Evolutionary conservation across 495 filamentous ascomycete genomes (phyloP).

Genomic region (Lasiosphaeris hirsuta): DNA sequence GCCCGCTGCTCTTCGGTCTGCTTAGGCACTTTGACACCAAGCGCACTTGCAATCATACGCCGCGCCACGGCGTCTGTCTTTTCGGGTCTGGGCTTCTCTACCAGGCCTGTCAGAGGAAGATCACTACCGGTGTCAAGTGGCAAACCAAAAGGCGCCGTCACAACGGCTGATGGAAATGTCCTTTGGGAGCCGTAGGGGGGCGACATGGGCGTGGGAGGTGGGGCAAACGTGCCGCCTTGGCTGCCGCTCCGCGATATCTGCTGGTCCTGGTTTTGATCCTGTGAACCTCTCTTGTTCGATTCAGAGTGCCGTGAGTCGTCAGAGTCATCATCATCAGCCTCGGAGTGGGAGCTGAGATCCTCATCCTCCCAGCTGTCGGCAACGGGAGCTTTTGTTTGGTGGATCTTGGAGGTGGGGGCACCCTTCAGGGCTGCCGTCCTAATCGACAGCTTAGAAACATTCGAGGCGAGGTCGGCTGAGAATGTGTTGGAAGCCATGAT

Average conservation of each 20-base stretch:
- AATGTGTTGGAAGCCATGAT: constrained; percentile 22
- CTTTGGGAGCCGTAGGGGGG: constrained; percentile 40
- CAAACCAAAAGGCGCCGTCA: constrained; percentile 11
- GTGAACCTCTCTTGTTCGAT: background rate
- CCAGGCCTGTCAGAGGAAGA: background rate
- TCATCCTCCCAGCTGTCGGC: constrained; percentile 90
- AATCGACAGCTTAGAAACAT: constrained; percentile 39
- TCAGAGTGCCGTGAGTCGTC: constrained; percentile 34
- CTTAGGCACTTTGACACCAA: constrained; percentile 78
- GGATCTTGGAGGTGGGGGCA: constrained; percentile 25
- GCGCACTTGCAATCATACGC: constrained; percentile 82
- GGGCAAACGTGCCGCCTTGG: constrained; percentile 40
- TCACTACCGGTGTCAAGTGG: background rate
- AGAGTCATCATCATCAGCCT: constrained; percentile 18
- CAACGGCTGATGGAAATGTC: constrained; percentile 28
- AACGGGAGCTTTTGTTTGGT: constrained; percentile 35
- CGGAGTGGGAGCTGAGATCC: constrained; percentile 40
- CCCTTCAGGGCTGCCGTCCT: constrained; percentile 18
- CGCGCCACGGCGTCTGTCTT: constrained; percentile 90
- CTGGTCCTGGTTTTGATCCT: background rate
- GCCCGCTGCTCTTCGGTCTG: constrained; percentile 83
- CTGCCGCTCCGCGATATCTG: background rate
- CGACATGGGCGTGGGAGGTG: constrained; percentile 61
- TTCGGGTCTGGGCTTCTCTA: constrained; percentile 56
- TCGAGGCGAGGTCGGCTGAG: constrained; percentile 22